Base-by-base conservation (phyloP, 148 eudicot species). In the Amaranthus palmeri region DNA sequence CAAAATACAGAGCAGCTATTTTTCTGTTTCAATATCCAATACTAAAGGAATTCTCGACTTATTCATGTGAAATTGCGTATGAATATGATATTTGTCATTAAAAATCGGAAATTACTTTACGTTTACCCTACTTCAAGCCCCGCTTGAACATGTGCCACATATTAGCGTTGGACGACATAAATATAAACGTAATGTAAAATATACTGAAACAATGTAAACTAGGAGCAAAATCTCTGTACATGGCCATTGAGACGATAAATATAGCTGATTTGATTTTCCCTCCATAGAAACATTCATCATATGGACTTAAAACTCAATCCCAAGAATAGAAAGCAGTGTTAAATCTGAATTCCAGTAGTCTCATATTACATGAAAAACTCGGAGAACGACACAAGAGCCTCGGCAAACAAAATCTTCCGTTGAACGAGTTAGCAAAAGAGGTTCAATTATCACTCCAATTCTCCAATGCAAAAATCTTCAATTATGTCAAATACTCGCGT, bases 401-500 rank as follows among this genome's bases (percentile, higher is more conserved):
- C 17, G 17, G 49, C 50, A 25, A 40, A 25, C 36, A 55, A 8
- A 12, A 43, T n/a, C 60, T 17, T 11, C 12, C 15, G 15, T 6
- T 15, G 6, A 60, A 60, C n/a, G 65, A 61, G 18, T 18, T 41
- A 66, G 67, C 49, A 51, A 53, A 3, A 40, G 5, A 52, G 12
- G 15, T 52, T 44, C 54, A 63, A 57, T 57, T 77, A 82, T 67
- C 87, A 84, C 76, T 82, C 79, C 79, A 93, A 78, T 15, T 89
- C 87, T 66, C 98, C 97, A 74, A 93, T 76, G 77, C 81, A 87
- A 67, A 93, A 91, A 79, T 91, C 97, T 12, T 89, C 97, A 61
- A 91, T 86, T 84, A 93, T 81, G 79, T 91, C 96, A 74, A 93
- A 93, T 45, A 86, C 92, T 76, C 97, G 85, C 2, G 92, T 89